Base-by-base conservation (phyloP, 441 rosid species). In the Euphorbia celastroides region DNA sequence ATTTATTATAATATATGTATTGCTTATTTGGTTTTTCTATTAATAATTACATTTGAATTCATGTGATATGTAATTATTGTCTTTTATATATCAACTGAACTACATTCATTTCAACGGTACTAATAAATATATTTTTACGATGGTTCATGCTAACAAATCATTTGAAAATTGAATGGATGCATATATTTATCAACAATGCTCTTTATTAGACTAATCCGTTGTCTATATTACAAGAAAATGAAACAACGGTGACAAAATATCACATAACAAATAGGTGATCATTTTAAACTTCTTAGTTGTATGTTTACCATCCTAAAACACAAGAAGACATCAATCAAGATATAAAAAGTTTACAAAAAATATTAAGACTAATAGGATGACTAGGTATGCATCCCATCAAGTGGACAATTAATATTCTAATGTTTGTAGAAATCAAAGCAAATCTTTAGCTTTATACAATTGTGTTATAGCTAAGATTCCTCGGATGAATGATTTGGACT, bases 331-430 rank as follows among this genome's bases (percentile, higher is more conserved):
- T 2, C 57, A 52, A 52, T 52, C 26, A 51, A 20, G 25, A 25
- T 20, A 51, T 50, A 50, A 51, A 19, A 51, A 51, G 56, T 51
- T 51, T 14, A 38, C 1, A 22, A 52, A 52, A 52, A 52, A 22
- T 52, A 20, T 1, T 22, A 4, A 23, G 7, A 19, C 23, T 23
- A 26, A 19, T 60, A 25, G 17, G 51, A n/a, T 51, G 48, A 32
- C 4, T 65, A 22, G 60, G 58, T 64, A 51, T 64, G 68, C 46
- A 51, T 30, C 68, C 68, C 42, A 64, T n/a, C 60, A 65, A 65
- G 68, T 52, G 60, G 60, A 28, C 60, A 52, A 23, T 64, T 64
- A 11, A 20, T 60, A 38, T 38, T 36, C 5, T 38, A 23, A 12
- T 20, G 9, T 36, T 5, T 0, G 20, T 46, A 17, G 51, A 20